Evolutionary conservation across 2,329 filamentous ascomycete genomes (phyloP).

Genomic region (Fusarium napiforme): DNA sequence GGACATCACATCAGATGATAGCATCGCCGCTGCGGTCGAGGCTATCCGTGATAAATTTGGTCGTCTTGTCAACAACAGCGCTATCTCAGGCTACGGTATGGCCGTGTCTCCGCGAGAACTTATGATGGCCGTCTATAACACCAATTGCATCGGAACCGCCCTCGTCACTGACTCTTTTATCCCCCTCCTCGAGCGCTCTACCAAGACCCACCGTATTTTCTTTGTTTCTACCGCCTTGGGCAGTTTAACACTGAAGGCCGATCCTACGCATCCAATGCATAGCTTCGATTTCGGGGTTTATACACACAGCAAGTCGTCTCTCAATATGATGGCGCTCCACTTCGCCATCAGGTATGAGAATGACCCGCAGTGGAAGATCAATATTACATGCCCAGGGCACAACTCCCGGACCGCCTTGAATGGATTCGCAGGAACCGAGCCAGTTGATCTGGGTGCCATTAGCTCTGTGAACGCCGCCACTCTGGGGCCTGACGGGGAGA

Average conservation of each 20-base stretch:
- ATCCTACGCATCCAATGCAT: not conserved
- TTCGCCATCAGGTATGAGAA: slow-evolving; percentile 21
- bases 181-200: slow-evolving; percentile 22
- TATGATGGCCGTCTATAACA: slow-evolving; percentile 28
- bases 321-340: slow-evolving; percentile 35
- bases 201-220: slow-evolving; percentile 14
- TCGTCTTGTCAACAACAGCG: slow-evolving; percentile 31
- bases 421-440: slow-evolving; percentile 5
- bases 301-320: slow-evolving; percentile 30
- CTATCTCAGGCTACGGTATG: slow-evolving; percentile 17
- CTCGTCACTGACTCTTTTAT: slow-evolving; percentile 29
- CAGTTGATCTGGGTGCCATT: slow-evolving; percentile 12
- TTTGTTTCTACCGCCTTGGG: slow-evolving; percentile 31
- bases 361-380: slow-evolving; percentile 19
- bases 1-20: slow-evolving; percentile 30
- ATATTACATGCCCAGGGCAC: slow-evolving; percentile 21
- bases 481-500: slow-evolving; percentile 5
- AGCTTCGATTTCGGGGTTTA: slow-evolving; percentile 11
- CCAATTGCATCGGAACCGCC: slow-evolving; percentile 30
- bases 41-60: slow-evolving; percentile 6
- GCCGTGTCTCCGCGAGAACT: slow-evolving; percentile 6
- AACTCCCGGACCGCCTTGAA: slow-evolving; percentile 19
- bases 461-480: slow-evolving; percentile 8
- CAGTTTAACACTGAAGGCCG: slow-evolving; percentile 27
- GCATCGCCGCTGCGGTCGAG: slow-evolving; percentile 14